A percentile compares a stretch with the other conserved stretches of the same genome.
These are phyloP conservation scores for Sarocladium kiliense DNA, from an alignment of 2,329 filamentous ascomycete genomes.

Conservation along the genomic window DNA sequence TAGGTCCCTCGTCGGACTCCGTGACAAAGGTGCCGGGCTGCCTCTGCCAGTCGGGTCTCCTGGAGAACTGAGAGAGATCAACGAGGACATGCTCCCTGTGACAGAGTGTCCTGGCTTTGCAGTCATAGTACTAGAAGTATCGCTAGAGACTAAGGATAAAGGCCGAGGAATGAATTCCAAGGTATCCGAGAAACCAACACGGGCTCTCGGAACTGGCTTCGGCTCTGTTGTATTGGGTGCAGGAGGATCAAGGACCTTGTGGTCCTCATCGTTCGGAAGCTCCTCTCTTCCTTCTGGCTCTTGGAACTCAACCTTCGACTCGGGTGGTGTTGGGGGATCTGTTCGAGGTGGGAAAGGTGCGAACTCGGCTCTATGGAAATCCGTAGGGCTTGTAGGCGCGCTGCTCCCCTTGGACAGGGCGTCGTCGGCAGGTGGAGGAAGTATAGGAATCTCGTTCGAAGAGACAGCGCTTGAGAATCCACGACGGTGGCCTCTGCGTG, in stretches of 20 bases:
- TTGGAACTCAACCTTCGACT: constrained; percentile 9
- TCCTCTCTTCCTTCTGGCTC: not conserved
- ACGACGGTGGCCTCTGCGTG: constrained; percentile 66
- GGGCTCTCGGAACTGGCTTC: constrained; percentile 44
- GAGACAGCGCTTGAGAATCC: constrained; percentile 71
- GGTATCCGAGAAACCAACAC: constrained; percentile 80
- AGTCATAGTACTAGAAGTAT: constrained; percentile 73
- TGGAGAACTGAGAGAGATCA: constrained; percentile 55
- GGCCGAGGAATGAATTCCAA: constrained; percentile 80
- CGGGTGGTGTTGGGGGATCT: constrained; percentile 12
- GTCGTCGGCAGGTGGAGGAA: constrained; percentile 51
- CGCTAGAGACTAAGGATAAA: constrained; percentile 76
- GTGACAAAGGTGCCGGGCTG: constrained; percentile 30
- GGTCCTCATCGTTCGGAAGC: not conserved
- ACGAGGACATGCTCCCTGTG: constrained; percentile 74
- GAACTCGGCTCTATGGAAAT: constrained; percentile 22
- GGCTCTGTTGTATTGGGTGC: constrained; percentile 6
- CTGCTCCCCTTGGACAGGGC: constrained; percentile 52
- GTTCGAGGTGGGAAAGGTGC: constrained; percentile 10
- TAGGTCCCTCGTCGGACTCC: constrained; percentile 35
- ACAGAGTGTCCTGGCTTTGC: constrained; percentile 66
- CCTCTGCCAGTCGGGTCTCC: constrained; percentile 28
- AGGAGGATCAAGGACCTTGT: not conserved
- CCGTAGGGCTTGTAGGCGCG: constrained; percentile 57
- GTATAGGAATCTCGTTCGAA: constrained; percentile 72